phyloP scores from a whole-genome alignment of 2,329 filamentous ascomycete genomes.

The Venturia pyrina region DNA sequence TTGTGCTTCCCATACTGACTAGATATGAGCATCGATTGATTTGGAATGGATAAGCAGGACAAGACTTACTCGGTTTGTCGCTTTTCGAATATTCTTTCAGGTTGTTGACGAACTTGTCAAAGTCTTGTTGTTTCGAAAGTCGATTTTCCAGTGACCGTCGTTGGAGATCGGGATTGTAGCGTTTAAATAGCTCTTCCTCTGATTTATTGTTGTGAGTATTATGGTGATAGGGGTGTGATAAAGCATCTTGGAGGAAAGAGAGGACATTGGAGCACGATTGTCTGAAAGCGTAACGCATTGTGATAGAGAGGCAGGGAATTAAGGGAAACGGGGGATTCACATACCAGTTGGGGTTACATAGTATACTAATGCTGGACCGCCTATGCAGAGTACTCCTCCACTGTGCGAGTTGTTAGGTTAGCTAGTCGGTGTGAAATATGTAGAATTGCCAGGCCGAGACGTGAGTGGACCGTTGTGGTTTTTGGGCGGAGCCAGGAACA shows the following conservation, averaged over 20 bases:
- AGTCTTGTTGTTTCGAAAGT: conserved; percentile 68
- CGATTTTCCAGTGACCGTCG: conserved; percentile 74
- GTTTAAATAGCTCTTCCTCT: conserved; percentile 82
- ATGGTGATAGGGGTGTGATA: background rate
- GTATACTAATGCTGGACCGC: conserved; percentile 74
- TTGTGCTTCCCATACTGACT: conserved; percentile 15
- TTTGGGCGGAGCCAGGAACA: background rate
- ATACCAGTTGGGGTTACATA: conserved; percentile 59
- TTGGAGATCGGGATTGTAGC: conserved; percentile 91
- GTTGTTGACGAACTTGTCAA: conserved; percentile 74
- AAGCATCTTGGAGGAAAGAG: background rate
- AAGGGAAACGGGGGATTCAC: background rate
- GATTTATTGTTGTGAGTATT: background rate
- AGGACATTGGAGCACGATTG: background rate
- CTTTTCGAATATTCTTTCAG: conserved; percentile 86
- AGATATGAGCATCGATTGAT: background rate
- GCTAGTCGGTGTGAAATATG: background rate
- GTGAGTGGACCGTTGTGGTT: conserved; percentile 9
- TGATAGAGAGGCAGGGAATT: background rate
- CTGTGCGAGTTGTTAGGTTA: conserved; percentile 37
- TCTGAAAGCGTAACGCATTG: background rate
- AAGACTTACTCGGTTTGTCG: conserved; percentile 71
- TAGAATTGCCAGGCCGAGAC: conserved; percentile 3
- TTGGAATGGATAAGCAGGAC: background rate
- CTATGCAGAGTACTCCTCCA: conserved; percentile 61